These are phyloP conservation scores for Candida sanyaensis DNA, from an alignment of 1,139 yeast species.

Conservation along the genomic window DNA sequence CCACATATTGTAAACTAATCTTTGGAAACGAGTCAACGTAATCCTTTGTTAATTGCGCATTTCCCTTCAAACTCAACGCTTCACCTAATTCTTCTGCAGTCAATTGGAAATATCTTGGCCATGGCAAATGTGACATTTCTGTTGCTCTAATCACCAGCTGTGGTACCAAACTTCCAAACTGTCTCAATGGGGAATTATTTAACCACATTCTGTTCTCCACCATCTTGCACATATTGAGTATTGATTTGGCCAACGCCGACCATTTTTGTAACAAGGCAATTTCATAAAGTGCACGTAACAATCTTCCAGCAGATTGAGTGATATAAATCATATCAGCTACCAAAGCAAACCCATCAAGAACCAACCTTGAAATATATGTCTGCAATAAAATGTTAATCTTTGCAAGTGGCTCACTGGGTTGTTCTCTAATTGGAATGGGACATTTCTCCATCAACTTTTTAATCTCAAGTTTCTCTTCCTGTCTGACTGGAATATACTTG, in stretches of 20 bases:
- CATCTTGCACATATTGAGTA: slow-evolving; percentile 74
- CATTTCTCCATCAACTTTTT: slow-evolving; percentile 68
- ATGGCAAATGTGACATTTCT: slow-evolving; percentile 82
- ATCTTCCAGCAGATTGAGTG: slow-evolving; percentile 90
- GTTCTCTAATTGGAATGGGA: slow-evolving; percentile 85
- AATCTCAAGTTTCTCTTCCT: slow-evolving; percentile 83
- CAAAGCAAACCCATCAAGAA: slow-evolving; percentile 85
- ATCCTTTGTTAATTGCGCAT: slow-evolving; percentile 63
- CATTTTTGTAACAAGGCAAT: slow-evolving; percentile 71
- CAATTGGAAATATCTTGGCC: slow-evolving; percentile 73
- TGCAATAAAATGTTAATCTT: slow-evolving; percentile 83
- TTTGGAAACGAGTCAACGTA: slow-evolving; percentile 74
- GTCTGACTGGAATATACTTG: slow-evolving; percentile 77
- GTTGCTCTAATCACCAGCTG: slow-evolving; percentile 67
- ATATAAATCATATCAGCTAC: slow-evolving; percentile 93
- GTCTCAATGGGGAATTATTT: slow-evolving; percentile 84
- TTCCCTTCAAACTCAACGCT: slow-evolving; percentile 71
- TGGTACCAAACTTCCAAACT: slow-evolving; percentile 68
- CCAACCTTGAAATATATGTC: slow-evolving; percentile 75
- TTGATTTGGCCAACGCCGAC: slow-evolving; percentile 61
- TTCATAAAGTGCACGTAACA: slow-evolving; percentile 84
- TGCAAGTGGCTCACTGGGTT: slow-evolving; percentile 69
- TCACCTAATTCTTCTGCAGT: slow-evolving; percentile 79
- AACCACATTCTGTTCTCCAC: slow-evolving; percentile 84
- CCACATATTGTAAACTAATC: slow-evolving; percentile 54